These are phyloP conservation scores for Nigrospora sphaerica DNA, from an alignment of 2,329 filamentous ascomycete species.

Conservation along the genomic window DNA sequence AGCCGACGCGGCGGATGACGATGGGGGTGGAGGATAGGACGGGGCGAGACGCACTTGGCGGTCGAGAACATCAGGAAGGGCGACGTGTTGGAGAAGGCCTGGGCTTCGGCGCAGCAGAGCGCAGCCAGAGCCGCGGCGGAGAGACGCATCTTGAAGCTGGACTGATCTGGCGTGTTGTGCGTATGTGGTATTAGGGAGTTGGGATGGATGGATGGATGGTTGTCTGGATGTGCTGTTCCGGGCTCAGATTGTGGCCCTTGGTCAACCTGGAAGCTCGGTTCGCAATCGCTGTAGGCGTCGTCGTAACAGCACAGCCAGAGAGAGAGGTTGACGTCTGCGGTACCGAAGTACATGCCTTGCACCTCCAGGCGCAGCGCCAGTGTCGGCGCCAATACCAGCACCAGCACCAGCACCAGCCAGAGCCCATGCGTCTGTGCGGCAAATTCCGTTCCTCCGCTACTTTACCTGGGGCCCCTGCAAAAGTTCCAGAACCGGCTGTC, in stretches of 20 bases:
- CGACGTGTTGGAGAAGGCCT: slow-evolving; percentile 78
- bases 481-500: neutral
- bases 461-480: neutral
- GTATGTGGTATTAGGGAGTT: neutral
- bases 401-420: neutral
- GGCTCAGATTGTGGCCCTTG: too few relatives aligned
- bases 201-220: too few relatives aligned
- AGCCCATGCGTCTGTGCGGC: neutral
- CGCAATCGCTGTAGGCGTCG: too few relatives aligned
- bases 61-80: slow-evolving; percentile 88
- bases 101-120: slow-evolving; percentile 45
- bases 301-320: too few relatives aligned
- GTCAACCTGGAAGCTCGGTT: too few relatives aligned
- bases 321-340: too few relatives aligned
- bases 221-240: too few relatives aligned
- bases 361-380: neutral
- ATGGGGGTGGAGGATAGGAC: neutral
- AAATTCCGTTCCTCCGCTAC: neutral
- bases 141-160: slow-evolving; percentile 40
- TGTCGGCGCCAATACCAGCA: neutral
- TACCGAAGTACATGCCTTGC: too few relatives aligned
- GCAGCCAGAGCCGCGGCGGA: slow-evolving; percentile 42
- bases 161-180: slow-evolving; percentile 1
- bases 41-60: slow-evolving; percentile 53
- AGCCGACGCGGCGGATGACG: neutral